phyloP scores from a whole-genome alignment of 345 rosid species.

The Bruguiera gymnorhiza region DNA sequence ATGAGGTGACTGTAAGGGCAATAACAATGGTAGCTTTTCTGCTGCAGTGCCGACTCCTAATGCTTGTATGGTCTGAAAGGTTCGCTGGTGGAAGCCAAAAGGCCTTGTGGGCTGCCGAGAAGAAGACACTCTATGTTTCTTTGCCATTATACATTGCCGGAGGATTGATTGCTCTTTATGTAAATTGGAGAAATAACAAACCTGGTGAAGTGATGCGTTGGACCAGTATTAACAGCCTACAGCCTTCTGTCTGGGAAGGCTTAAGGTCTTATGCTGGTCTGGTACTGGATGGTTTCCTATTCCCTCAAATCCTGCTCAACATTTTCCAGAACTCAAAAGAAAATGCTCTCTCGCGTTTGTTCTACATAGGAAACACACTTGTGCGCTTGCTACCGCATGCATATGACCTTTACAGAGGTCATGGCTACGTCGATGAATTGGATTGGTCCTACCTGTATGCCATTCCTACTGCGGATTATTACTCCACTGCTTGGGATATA shows the following conservation, averaged over 20 bases:
- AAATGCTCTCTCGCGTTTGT: constrained; percentile 20
- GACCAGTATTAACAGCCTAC: neutral
- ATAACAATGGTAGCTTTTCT: constrained; percentile 23
- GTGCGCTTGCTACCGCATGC: constrained; percentile 24
- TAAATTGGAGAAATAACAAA: constrained; percentile 14
- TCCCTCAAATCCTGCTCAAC: constrained; percentile 33
- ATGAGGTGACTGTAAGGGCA: constrained; percentile 24
- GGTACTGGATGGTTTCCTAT: constrained; percentile 26
- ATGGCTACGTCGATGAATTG: constrained; percentile 2
- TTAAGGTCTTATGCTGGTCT: constrained; percentile 26
- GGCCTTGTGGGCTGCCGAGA: constrained; percentile 28
- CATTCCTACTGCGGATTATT: constrained; percentile 32
- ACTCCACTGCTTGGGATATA: constrained; percentile 44
- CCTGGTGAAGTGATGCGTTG: neutral
- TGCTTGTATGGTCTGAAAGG: constrained; percentile 17
- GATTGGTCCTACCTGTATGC: constrained; percentile 40
- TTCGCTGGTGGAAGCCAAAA: constrained; percentile 10
- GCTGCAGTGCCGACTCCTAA: constrained; percentile 25
- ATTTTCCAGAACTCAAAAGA: constrained; percentile 17
- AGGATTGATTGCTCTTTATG: constrained; percentile 14
- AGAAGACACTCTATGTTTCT: constrained; percentile 17
- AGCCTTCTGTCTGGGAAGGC: constrained; percentile 14
- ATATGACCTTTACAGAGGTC: constrained; percentile 24
- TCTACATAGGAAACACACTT: constrained; percentile 25
- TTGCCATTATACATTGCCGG: constrained; percentile 19